phyloP scores from a whole-genome alignment of 129 eudicot species.

The Scalesia atractyloides region DNA sequence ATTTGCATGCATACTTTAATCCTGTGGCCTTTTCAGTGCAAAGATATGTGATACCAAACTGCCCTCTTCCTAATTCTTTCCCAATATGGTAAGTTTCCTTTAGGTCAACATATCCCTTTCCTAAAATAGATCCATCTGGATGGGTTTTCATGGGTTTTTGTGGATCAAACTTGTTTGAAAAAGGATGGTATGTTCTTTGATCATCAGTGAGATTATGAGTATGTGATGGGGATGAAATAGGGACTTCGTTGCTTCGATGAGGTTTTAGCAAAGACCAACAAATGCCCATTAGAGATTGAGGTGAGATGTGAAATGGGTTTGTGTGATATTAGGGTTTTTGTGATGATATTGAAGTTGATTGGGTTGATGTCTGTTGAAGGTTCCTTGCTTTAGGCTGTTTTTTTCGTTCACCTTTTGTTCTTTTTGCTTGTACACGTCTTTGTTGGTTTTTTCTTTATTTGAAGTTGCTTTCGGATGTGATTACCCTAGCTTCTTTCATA shows the following conservation, averaged over 20 bases:
- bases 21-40: constrained; percentile 68
- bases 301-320: constrained; percentile 19
- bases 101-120: constrained; percentile 58
- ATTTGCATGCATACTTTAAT: constrained; percentile 69
- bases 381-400: constrained; percentile 33
- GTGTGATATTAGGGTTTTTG: constrained; percentile 29
- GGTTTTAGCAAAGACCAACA: constrained; percentile 44
- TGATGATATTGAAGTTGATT: constrained; percentile 17
- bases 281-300: constrained; percentile 52
- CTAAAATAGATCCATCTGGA: constrained; percentile 51
- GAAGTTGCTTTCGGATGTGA: constrained; percentile 27
- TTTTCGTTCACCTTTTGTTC: constrained; percentile 17
- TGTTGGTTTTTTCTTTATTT: constrained; percentile 23
- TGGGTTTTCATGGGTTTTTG: constrained; percentile 21
- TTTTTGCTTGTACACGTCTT: constrained; percentile 29
- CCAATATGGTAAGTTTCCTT: constrained; percentile 50
- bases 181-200: background rate
- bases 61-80: constrained; percentile 82
- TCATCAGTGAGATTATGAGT: constrained; percentile 16
- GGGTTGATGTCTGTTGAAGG: constrained; percentile 26
- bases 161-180: background rate
- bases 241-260: constrained; percentile 47
- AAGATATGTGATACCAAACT: constrained; percentile 75
- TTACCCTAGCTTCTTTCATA: background rate
- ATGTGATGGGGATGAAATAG: constrained; percentile 54